Evolutionary conservation across 169 alveolate genomes (phyloP), one percentile per base, ranked within the genome.

Genomic region (Cyclospora cayetanensis): DNA sequence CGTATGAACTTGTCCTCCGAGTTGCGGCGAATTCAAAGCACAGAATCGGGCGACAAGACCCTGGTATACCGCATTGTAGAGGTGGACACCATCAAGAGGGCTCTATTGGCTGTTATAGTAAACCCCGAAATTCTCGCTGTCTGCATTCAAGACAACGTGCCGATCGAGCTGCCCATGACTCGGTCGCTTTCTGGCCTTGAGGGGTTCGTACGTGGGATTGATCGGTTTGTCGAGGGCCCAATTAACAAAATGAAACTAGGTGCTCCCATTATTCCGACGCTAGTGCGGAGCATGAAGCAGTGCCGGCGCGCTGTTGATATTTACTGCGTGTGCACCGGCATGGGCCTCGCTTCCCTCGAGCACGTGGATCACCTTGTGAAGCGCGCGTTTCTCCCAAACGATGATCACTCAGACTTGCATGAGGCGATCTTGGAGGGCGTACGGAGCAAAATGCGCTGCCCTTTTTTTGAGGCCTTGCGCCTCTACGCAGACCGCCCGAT

Each of bases 401-500:
- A 94, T 55, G 96, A 93, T 42, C 96, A 94, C 76, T 83, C 94
- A 15, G 96, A 93, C 85, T 87, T 94, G 42, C 96, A 94, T 41
- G 96, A 94, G 79, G 90, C 96, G 46, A 90, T 94, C 29, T 41
- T 94, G 39, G 94, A 91, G 41, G 95, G 95, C 35, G 94, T 94
- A 42, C 80, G 93, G 31, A 87, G 90, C 87, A 92, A 93, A 46
- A 85, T 85, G 80, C 88, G 84, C 55, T 90, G 95, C 34, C 96
- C 96, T 1, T 94, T 94, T 90, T 94, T 94, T 80, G 93, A 93
- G 72, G 95, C 95, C 12, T 63, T 94, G 68, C 90, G 87, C 63
- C 53, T 82, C 20, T 94, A 94, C 89, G 96, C 96, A 3, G 95
- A 94, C 41, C 82, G 95, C 25, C 96, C 96, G 9, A 94, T 94